Percentiles rank a stretch among this genome's conserved stretches.
Conservation (phyloP, 345 rosid genomes). For the Boechera retrofracta region DNA sequence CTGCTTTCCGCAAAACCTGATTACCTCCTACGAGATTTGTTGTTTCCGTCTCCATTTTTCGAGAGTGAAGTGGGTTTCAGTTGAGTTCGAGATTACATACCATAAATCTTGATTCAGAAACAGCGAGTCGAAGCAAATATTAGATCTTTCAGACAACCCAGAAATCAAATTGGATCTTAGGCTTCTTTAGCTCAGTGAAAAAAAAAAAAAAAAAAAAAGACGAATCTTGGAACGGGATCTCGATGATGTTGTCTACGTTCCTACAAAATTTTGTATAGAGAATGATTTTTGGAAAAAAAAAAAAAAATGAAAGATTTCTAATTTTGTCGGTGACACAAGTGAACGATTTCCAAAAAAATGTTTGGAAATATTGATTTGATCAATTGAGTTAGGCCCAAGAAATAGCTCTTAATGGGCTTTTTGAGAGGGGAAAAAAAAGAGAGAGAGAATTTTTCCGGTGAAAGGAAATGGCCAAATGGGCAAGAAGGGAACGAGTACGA, state of each 20-base stretch:
- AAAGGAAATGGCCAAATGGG: constrained; percentile 8
- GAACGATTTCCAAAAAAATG: not conserved
- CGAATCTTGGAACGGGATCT: constrained; percentile 34
- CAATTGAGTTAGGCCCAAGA: constrained; percentile 15
- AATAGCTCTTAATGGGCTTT: not conserved
- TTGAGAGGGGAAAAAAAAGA: not conserved
- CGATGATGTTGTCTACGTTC: constrained; percentile 28
- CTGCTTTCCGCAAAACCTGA: constrained; percentile 45
- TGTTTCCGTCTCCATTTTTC: constrained; percentile 52
- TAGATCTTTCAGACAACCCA: constrained; percentile 29
- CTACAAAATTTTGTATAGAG: not conserved
- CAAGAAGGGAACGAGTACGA: constrained; percentile 17
- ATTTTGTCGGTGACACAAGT: constrained; percentile 38
- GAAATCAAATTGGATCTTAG: not conserved
- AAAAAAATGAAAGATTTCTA: not conserved
- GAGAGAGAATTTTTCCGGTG: constrained; percentile 10
- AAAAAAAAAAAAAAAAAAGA: not conserved
- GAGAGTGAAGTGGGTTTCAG: constrained; percentile 32
- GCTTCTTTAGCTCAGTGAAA: not conserved
- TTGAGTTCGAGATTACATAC: constrained; percentile 19
- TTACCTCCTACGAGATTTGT: constrained; percentile 19
- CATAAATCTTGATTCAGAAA: constrained; percentile 1
- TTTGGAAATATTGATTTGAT: not conserved
- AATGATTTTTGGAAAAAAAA: not conserved
- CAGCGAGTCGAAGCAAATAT: constrained; percentile 17